phyloP scores from a whole-genome alignment of 108 stramenopile genomes.

The Mediolabrus comicus region DNA sequence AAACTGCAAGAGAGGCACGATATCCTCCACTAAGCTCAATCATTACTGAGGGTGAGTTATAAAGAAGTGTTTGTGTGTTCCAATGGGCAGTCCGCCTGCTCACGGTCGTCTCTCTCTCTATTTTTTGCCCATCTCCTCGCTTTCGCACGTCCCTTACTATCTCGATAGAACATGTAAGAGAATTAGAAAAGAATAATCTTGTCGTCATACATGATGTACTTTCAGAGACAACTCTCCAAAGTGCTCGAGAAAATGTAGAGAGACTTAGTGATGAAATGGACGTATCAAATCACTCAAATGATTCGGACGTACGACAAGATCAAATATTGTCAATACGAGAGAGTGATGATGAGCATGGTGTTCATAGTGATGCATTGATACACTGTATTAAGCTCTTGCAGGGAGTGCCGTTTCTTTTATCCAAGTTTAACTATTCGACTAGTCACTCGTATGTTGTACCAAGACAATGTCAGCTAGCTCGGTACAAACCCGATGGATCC shows the following conservation, averaged over 20 bases:
- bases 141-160: not conserved
- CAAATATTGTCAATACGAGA: slow-evolving; percentile 17
- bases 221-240: not conserved
- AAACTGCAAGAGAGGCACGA: slow-evolving; percentile 8
- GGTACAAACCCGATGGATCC: slow-evolving; percentile 17
- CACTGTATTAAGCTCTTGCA: slow-evolving; percentile 24
- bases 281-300: not conserved
- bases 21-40: slow-evolving; percentile 15
- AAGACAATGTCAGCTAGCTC: slow-evolving; percentile 35
- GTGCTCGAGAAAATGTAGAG: slow-evolving; percentile 13
- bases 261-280: not conserved
- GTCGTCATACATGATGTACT: slow-evolving; percentile 31
- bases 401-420: slow-evolving; percentile 17
- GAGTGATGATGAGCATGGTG: not conserved
- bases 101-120: not conserved
- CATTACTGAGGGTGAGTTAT: slow-evolving; percentile 10
- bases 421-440: slow-evolving; percentile 1
- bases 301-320: slow-evolving; percentile 2
- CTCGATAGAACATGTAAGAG: slow-evolving; percentile 3
- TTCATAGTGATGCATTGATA: slow-evolving; percentile 13
- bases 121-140: not conserved
- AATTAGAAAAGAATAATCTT: slow-evolving; percentile 18
- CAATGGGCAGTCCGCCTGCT: too few relatives aligned
- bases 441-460: slow-evolving; percentile 21
- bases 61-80: not conserved